Percentiles rank a stretch among this genome's conserved stretches.
Conservation (phyloP, 768 basidiomycete genomes). For the Amanita muscaria region DNA sequence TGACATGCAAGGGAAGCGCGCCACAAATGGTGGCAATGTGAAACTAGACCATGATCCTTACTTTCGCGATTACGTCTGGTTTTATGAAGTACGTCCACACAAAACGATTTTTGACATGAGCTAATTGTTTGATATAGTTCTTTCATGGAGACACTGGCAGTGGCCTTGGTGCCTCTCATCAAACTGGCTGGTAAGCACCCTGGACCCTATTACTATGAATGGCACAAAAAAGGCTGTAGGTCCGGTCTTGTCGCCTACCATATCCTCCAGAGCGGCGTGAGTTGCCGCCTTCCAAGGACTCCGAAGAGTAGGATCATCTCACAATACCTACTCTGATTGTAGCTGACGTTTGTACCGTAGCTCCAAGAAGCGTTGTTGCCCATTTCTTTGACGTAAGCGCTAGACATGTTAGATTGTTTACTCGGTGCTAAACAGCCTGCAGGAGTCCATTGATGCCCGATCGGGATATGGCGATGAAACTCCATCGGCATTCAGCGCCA, state of each 20-base stretch:
- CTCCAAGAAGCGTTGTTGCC: conserved; percentile 76
- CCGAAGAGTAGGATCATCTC: conserved; percentile 68
- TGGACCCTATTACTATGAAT: not conserved
- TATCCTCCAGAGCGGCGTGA: conserved; percentile 84
- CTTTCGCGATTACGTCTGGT: conserved; percentile 95
- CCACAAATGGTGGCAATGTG: conserved; percentile 84
- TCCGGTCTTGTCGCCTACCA: conserved; percentile 87
- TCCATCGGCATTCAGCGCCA: conserved; percentile 51
- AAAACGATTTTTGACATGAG: too few species aligned
- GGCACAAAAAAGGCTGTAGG: conserved; percentile 32
- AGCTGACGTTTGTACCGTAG: conserved; percentile 27
- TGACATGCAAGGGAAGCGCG: conserved; percentile 76
- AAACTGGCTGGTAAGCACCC: conserved; percentile 80
- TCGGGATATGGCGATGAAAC: conserved; percentile 73
- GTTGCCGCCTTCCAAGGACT: conserved; percentile 86
- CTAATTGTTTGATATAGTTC: conserved; percentile 43
- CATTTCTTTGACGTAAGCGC: conserved; percentile 89
- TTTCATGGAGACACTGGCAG: conserved; percentile 92
- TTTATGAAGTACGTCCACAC: conserved; percentile 65
- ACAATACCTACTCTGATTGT: not conserved
- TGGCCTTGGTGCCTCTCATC: conserved; percentile 95
- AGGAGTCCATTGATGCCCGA: conserved; percentile 68
- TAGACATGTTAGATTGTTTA: not conserved
- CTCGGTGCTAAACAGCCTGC: conserved; percentile 2
- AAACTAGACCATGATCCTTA: conserved; percentile 87